Base-by-base conservation (phyloP, 2,329 filamentous ascomycete species). In the Cytospora schulzeri region DNA sequence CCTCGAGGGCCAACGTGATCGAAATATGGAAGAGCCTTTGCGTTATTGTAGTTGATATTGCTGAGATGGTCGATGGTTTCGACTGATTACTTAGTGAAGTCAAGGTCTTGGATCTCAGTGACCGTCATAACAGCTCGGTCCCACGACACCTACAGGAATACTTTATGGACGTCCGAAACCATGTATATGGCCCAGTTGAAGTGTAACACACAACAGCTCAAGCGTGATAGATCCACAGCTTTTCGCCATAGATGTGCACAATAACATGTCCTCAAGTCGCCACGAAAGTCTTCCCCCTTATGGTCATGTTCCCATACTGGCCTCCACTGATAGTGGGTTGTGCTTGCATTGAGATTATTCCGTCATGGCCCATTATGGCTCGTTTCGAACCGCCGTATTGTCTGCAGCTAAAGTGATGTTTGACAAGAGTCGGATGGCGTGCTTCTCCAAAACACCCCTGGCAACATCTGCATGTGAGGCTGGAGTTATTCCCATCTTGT, bases 351-450 rank as follows among this genome's bases (percentile, higher is more conserved):
- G 8, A 5, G 24, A 24, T 14, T 19, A n/a, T 48, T 48, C 45
- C n/a, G 45, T 14, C 9, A 24, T 22, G n/a, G 9, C 45, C 45
- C 45, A 48, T 12, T 14, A 1, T 24, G 45, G n/a, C 45, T 48
- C n/a, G 45, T 48, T 24, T 24, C 9, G 45, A 4, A 22, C 22
- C 8, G 22, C 17, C 41, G 48, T 19, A 29, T 12, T 52, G 11
- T 50, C 22, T 57, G 60, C 51, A 53, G 64, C 64, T 66, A 63
- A 66, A 60, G 57, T 66, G 64, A 41, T 66, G 60, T 51, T 60
- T 59, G 53, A 57, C 48, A 29, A 51, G 57, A 57, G 35, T 17
- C 41, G 33, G 11, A 64, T 66, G 62, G 57, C 64, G 64, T 66
- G 61, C 61, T 66, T 12, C 52, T 24, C n/a, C 22, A 24, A 3